phyloP scores from a whole-genome alignment of 352 stramenopile genomes.

The Globisporangium nagaii region DNA sequence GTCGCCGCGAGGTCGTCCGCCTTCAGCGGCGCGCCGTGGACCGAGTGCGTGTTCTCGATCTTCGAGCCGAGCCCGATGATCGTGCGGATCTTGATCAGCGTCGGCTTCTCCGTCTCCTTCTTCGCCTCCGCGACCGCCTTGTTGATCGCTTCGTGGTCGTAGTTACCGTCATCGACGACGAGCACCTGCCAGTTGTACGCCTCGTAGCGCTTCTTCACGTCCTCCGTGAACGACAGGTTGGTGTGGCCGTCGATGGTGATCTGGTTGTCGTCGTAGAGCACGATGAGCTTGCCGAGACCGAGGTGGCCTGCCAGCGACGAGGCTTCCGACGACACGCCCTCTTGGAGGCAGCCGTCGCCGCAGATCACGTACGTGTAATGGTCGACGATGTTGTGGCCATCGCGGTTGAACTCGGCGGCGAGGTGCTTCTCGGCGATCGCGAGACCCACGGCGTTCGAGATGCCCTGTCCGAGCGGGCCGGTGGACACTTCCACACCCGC shows the following conservation, averaged over 20 bases:
- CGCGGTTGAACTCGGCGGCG: slow-evolving; percentile 97
- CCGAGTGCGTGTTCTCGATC: slow-evolving; percentile 88
- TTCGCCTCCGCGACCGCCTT: slow-evolving; percentile 93
- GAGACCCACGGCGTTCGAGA: slow-evolving; percentile 98
- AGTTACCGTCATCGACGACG: slow-evolving; percentile 92
- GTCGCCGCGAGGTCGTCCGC: slow-evolving; percentile 87
- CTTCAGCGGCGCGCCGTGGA: slow-evolving; percentile 97
- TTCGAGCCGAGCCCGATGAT: slow-evolving; percentile 96
- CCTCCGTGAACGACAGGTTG: slow-evolving; percentile 96
- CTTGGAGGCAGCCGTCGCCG: slow-evolving; percentile 98
- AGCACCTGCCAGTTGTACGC: slow-evolving; percentile 98
- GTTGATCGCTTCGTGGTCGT: slow-evolving; percentile 90
- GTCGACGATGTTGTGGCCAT: slow-evolving; percentile 93
- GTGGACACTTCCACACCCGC: slow-evolving; percentile 96
- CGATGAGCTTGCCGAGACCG: slow-evolving; percentile 97
- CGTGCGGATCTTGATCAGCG: slow-evolving; percentile 98
- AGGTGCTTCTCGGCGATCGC: slow-evolving; percentile 97
- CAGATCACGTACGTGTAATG: slow-evolving; percentile 99
- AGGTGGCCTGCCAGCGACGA: slow-evolving; percentile 96
- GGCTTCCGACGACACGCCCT: slow-evolving; percentile 95
- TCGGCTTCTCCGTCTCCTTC: slow-evolving; percentile 94
- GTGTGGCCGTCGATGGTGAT: slow-evolving; percentile 99
- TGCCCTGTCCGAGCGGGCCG: slow-evolving; percentile 95
- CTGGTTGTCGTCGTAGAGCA: slow-evolving; percentile 99
- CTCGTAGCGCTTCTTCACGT: slow-evolving; percentile 97